A percentile compares a stretch with the other conserved stretches of the same genome.
Conservation (phyloP, 2,329 filamentous ascomycete genomes). For the Orbilia ellipsospora region DNA sequence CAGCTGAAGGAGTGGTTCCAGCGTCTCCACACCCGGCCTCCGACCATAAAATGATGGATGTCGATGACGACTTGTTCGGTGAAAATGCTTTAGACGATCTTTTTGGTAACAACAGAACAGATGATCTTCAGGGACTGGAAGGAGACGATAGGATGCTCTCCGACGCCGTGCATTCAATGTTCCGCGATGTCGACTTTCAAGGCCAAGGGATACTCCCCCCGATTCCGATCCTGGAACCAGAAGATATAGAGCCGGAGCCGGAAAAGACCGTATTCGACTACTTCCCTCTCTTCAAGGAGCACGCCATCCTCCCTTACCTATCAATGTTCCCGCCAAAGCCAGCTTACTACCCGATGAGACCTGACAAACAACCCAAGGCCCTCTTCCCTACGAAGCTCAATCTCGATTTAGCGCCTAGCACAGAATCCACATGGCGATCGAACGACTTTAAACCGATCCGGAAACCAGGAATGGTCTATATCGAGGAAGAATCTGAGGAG, state of each 20-base stretch:
- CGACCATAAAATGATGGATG: constrained; percentile 44
- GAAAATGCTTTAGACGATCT: constrained; percentile 62
- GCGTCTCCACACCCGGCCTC: constrained; percentile 24
- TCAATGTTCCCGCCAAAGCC: constrained; percentile 83
- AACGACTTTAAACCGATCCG: constrained; percentile 65
- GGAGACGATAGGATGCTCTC: constrained; percentile 54
- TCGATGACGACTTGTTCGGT: constrained; percentile 63
- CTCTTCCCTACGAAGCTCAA: constrained; percentile 88
- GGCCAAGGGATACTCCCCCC: constrained; percentile 22
- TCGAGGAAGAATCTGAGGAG: constrained; percentile 63
- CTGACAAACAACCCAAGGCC: constrained; percentile 80
- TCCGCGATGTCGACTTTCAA: constrained; percentile 50
- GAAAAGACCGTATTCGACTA: constrained; percentile 74
- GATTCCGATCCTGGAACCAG: constrained; percentile 22
- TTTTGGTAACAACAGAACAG: constrained; percentile 34
- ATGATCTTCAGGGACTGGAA: constrained; percentile 56
- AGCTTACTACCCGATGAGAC: constrained; percentile 80
- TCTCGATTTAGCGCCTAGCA: constrained; percentile 84
- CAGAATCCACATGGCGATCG: constrained; percentile 72
- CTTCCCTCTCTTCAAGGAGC: constrained; percentile 82
- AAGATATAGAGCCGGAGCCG: constrained; percentile 4
- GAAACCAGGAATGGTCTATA: constrained; percentile 71
- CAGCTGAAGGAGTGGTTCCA: constrained; percentile 18
- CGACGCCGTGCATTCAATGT: constrained; percentile 35
- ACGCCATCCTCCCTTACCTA: constrained; percentile 80